Base-by-base conservation (phyloP, 2,329 filamentous ascomycete genomes). In the Colletotrichum sp. region DNA sequence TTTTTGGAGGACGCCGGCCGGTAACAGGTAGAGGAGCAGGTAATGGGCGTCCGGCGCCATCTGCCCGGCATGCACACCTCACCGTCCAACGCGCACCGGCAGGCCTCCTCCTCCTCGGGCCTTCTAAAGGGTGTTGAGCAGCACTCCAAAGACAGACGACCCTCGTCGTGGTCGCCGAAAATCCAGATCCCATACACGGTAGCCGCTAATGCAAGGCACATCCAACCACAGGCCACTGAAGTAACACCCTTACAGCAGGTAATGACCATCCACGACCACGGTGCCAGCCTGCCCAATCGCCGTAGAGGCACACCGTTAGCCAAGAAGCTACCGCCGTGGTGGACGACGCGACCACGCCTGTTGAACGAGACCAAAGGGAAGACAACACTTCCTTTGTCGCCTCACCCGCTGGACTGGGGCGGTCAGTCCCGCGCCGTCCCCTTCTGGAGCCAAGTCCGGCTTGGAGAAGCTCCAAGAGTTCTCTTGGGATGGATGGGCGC, bases 121-220 rank as follows among this genome's bases (percentile, higher is more conserved):
- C n/a, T 52, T 52, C n/a, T 52, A 21, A 21, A 7, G 43, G n/a
- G n/a, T 21, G 39, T 48, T n/a, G 18, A 48, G 39, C 43, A 48
- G 39, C 43, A 48, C n/a, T 52, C 52, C 39, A 55, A 36, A 34
- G 34, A 52, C 60, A 52, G 28, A 18, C 70, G 13, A 52, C 43
- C n/a, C 43, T 52, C 43, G 43, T 73, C 64, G 73, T 75, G 32
- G 63, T 73, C 73, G 70, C 73, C 73, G 64, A 68, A 60, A 59
- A 43, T 72, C 73, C 63, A 75, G 70, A 68, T 32, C 64, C 12
- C 36, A 67, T 7, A 55, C 28, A 55, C 30, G 43, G 24, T 73
- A 32, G 64, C 64, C 73, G 43, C 73, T 75, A 75, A 75, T 75
- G 73, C 73, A 75, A 75, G 73, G 73, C 73, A 75, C 73, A 65